Evolutionary conservation across 2,329 filamentous ascomycete species (phyloP).

Genomic region (Didymella lethalis): DNA sequence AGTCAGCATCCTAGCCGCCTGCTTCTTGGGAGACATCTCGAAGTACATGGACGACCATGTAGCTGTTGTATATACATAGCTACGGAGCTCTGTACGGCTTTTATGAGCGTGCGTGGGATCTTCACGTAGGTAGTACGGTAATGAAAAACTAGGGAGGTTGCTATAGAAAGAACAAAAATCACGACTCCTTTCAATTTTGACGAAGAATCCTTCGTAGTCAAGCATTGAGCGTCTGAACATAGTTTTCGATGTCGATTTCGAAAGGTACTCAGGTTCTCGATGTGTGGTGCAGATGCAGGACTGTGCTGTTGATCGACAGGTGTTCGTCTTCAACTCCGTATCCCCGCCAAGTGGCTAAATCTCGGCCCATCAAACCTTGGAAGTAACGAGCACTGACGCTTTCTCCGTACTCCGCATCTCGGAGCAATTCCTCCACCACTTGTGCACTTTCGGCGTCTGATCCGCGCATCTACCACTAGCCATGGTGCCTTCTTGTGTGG

Average conservation of each 20-base stretch:
- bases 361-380: background rate
- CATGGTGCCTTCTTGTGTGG: background rate
- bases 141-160: too few relatives aligned
- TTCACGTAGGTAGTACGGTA: too few relatives aligned
- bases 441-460: background rate
- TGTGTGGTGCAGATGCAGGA: background rate
- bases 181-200: too few relatives aligned
- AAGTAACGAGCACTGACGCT: background rate
- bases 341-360: background rate
- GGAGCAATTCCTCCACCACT: constrained; percentile 1
- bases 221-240: too few relatives aligned
- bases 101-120: too few relatives aligned
- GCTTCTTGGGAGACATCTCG: constrained; percentile 66
- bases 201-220: too few relatives aligned
- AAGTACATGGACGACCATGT: constrained; percentile 40
- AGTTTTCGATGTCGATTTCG: too few relatives aligned
- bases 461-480: background rate
- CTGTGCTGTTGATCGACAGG: background rate
- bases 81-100: too few relatives aligned
- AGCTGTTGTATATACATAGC: constrained; percentile 16
- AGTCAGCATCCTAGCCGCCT: constrained; percentile 63
- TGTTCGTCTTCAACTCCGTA: background rate
- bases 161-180: too few relatives aligned
- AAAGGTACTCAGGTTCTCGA: background rate
- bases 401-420: constrained; percentile 6